Conservation (phyloP, 305 asterid species). For the Salvia sclarea region DNA sequence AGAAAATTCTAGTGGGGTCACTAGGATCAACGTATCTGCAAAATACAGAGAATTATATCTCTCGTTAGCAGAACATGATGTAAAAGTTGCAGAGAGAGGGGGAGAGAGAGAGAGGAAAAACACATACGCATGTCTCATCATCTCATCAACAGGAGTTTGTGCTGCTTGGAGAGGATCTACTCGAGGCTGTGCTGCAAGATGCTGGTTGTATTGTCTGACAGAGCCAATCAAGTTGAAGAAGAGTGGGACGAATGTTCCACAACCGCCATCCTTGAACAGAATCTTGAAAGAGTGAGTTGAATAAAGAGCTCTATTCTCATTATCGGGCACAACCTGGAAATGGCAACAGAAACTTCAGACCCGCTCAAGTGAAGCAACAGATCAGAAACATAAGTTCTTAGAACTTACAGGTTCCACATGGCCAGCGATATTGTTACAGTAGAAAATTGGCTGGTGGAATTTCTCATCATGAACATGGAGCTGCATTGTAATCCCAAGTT, state of each 20-base stretch:
- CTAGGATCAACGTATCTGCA: slow-evolving; percentile 95
- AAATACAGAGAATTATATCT: neutral
- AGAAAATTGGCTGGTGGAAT: slow-evolving; percentile 91
- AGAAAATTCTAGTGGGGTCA: slow-evolving; percentile 88
- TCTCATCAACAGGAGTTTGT: slow-evolving; percentile 93
- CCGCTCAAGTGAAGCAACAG: neutral
- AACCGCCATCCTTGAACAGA: slow-evolving; percentile 97
- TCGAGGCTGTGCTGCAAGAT: slow-evolving; percentile 48
- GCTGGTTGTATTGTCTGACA: slow-evolving; percentile 73
- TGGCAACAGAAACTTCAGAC: slow-evolving; percentile 5
- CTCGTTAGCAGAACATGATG: neutral
- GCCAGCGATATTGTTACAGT: slow-evolving; percentile 91
- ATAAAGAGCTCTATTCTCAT: slow-evolving; percentile 74
- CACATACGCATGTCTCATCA: slow-evolving; percentile 96
- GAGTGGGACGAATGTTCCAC: slow-evolving; percentile 92
- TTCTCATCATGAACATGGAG: slow-evolving; percentile 78
- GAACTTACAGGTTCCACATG: slow-evolving; percentile 82
- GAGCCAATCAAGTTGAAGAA: slow-evolving; percentile 80
- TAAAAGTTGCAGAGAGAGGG: neutral
- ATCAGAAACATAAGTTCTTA: neutral
- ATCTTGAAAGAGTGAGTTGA: slow-evolving; percentile 94
- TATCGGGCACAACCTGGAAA: slow-evolving; percentile 86
- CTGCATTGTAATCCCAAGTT: slow-evolving; percentile 50
- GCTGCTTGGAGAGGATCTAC: slow-evolving; percentile 93
- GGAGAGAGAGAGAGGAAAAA: neutral